phyloP scores from a whole-genome alignment of 2,329 filamentous ascomycete species.

The Clonostachys rhizophaga region DNA sequence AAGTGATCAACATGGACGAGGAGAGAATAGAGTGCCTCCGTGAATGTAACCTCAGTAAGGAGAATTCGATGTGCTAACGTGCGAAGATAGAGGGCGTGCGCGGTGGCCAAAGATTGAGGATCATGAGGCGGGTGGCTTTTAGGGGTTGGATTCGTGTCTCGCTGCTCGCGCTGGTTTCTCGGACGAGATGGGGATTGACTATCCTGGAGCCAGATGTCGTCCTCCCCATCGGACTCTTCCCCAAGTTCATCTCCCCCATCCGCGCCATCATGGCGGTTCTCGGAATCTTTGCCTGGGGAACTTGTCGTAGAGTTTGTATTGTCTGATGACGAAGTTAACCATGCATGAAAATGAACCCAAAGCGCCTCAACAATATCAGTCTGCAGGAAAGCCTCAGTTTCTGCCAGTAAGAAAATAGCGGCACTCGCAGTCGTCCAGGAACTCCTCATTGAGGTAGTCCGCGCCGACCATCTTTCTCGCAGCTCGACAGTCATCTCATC shows the following conservation, averaged over 20 bases:
- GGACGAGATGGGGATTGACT: slow-evolving; percentile 8
- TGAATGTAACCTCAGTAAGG: slow-evolving; percentile 59
- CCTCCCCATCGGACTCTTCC: slow-evolving; percentile 7
- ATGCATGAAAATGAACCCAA: slow-evolving; percentile 74
- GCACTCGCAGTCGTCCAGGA: slow-evolving; percentile 89
- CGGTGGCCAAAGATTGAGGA: slow-evolving; percentile 76
- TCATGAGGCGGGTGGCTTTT: slow-evolving; percentile 48
- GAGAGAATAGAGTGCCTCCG: slow-evolving; percentile 59
- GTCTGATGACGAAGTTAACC: slow-evolving; percentile 46
- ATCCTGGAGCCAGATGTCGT: slow-evolving; percentile 20
- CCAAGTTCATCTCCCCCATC: not conserved
- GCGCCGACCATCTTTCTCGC: slow-evolving; percentile 57
- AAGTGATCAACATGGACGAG: slow-evolving; percentile 77
- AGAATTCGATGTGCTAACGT: slow-evolving; percentile 64
- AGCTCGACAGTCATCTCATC: slow-evolving; percentile 55
- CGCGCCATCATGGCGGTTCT: too few species aligned
- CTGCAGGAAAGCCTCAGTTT: slow-evolving; percentile 84
- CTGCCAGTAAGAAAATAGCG: slow-evolving; percentile 82
- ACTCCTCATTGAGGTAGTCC: slow-evolving; percentile 67
- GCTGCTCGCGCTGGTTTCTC: not conserved
- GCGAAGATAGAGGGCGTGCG: slow-evolving; percentile 72
- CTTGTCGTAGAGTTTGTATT: not conserved
- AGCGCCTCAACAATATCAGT: slow-evolving; percentile 79
- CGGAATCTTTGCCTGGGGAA: too few species aligned
- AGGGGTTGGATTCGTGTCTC: not conserved